These are phyloP conservation scores for Camelina sativa DNA, from an alignment of 345 rosid species.

Conservation along the genomic window DNA sequence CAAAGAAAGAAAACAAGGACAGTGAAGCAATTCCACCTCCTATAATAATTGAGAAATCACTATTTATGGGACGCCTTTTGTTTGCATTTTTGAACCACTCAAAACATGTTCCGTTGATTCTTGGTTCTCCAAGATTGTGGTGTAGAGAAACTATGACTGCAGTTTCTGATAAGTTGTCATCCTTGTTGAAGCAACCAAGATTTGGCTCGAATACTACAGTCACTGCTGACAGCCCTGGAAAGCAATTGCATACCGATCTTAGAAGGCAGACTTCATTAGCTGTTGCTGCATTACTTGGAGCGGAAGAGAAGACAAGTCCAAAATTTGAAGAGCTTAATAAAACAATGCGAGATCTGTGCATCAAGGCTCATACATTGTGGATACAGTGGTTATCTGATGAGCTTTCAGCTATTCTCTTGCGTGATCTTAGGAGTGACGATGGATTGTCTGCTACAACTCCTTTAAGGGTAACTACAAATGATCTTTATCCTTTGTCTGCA, in stretches of 20 bases:
- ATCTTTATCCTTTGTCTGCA: conserved; percentile 27
- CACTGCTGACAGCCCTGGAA: conserved; percentile 62
- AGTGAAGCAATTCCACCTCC: conserved; percentile 54
- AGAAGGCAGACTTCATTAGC: conserved; percentile 78
- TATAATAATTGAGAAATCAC: conserved; percentile 79
- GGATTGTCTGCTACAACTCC: conserved; percentile 77
- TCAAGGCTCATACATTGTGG: conserved; percentile 92
- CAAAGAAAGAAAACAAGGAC: conserved; percentile 52
- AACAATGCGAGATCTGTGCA: conserved; percentile 70
- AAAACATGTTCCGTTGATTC: conserved; percentile 75
- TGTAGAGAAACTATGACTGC: conserved; percentile 62
- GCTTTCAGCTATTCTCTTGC: conserved; percentile 75
- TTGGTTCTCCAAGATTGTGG: conserved; percentile 98
- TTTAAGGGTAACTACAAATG: conserved; percentile 61
- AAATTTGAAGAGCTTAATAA: conserved; percentile 68
- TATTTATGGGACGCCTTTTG: conserved; percentile 89
- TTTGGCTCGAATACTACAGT: conserved; percentile 47
- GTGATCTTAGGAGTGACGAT: conserved; percentile 76
- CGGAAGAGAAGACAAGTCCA: conserved; percentile 76
- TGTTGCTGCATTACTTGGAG: conserved; percentile 81
- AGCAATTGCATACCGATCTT: conserved; percentile 55
- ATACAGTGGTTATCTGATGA: conserved; percentile 85
- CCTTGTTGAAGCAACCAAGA: conserved; percentile 67
- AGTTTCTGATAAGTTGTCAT: conserved; percentile 69
- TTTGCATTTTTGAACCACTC: conserved; percentile 86